phyloP scores from a whole-genome alignment of 768 basidiomycete species.

The Psilocybe tampanensis region DNA sequence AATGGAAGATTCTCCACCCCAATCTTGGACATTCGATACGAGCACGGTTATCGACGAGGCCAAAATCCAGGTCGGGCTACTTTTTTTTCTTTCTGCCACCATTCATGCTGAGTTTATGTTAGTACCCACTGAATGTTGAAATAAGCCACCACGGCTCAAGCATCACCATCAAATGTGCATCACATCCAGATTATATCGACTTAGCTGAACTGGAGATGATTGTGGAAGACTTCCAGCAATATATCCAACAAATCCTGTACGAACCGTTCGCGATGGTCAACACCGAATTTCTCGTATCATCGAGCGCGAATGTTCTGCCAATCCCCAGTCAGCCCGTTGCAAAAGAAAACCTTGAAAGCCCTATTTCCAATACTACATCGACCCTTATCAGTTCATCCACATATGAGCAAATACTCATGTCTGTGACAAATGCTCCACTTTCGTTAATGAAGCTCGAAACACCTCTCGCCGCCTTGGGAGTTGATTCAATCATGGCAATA shows the following conservation, averaged over 20 bases:
- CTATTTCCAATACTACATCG: neutral
- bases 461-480: conserved; percentile 41
- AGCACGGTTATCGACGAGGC: conserved; percentile 11
- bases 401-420: conserved; percentile 19
- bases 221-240: conserved; percentile 17
- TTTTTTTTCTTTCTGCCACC: neutral
- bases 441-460: conserved; percentile 34
- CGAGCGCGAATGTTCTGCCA: neutral
- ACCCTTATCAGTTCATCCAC: neutral
- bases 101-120: neutral
- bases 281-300: neutral
- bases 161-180: conserved; percentile 38
- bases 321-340: neutral
- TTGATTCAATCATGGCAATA: conserved; percentile 55
- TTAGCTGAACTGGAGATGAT: conserved; percentile 22
- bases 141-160: conserved; percentile 32
- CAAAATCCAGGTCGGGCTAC: conserved; percentile 28
- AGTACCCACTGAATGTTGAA: conserved; percentile 50
- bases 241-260: conserved; percentile 18
- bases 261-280: conserved; percentile 14
- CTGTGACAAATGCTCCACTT: conserved; percentile 28
- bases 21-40: conserved; percentile 32
- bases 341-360: neutral
- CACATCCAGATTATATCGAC: conserved; percentile 30
- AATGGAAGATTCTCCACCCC: conserved; percentile 10